A percentile compares a stretch with the other conserved stretches of the same genome.
These are phyloP conservation scores for Arthrobotrys pseudoclavata DNA, from an alignment of 2,329 filamentous ascomycete species.

Conservation along the genomic window DNA sequence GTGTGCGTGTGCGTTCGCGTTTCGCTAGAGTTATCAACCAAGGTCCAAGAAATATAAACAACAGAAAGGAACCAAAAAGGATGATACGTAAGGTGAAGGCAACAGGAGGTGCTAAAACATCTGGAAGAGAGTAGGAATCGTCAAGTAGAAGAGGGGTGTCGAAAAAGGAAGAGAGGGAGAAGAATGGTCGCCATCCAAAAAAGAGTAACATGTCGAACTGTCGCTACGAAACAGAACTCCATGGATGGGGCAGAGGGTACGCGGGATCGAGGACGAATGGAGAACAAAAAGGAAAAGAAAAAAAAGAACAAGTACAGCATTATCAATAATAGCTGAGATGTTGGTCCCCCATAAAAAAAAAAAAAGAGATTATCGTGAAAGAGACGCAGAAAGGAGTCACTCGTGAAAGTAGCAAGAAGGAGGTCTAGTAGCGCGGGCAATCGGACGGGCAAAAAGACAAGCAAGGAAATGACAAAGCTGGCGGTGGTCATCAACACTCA, in stretches of 20 bases:
- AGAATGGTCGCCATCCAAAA: conserved; percentile 33
- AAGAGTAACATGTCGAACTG: conserved; percentile 46
- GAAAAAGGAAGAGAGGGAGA: neutral
- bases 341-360: conserved; percentile 38
- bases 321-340: conserved; percentile 59
- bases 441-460: conserved; percentile 17
- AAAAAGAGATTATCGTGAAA: conserved; percentile 28
- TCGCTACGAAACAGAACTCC: conserved; percentile 60
- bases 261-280: conserved; percentile 25
- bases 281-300: conserved; percentile 22
- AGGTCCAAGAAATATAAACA: conserved; percentile 54
- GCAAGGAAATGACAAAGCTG: conserved; percentile 21
- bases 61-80: conserved; percentile 42
- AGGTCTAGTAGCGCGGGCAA: conserved; percentile 26
- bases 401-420: conserved; percentile 45
- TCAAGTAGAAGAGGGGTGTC: conserved; percentile 1
- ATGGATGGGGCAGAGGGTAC: conserved; percentile 26
- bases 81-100: conserved; percentile 20
- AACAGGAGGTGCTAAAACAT: conserved; percentile 46
- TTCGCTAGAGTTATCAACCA: conserved; percentile 33
- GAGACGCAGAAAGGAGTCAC: conserved; percentile 41
- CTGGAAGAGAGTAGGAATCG: conserved; percentile 6
- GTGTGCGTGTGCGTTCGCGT: neutral
- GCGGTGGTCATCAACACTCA: conserved; percentile 20
- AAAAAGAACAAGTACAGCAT: conserved; percentile 46